Evolutionary conservation across 2,329 filamentous ascomycete species (phyloP), one percentile per base, ranked within the genome.

Genomic region (Ceratocystis alfenasii): DNA sequence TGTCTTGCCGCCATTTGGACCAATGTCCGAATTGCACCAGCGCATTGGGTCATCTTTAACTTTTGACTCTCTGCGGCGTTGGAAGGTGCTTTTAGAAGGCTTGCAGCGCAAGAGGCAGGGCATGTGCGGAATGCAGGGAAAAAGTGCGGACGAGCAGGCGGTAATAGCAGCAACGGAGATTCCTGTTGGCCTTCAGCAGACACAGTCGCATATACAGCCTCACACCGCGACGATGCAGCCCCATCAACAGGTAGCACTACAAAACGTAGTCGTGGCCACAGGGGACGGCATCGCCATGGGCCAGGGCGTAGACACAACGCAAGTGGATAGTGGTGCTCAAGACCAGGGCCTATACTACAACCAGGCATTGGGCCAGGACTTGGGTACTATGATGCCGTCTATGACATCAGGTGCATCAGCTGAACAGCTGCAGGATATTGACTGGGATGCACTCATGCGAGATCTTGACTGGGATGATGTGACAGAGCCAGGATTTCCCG

Each of bases 401-500:
- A 66, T 68, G 67, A 70, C 66, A 44, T 68, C 63, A 64, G 68
- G 64, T 10, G n/a, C 44, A 10, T 69, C 72, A 3, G 33, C 33
- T 5, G 76, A 78, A 62, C 71, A 72, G 2, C 73, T 79, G 36
- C 76, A 78, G 63, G 75, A 78, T 57, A 74, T 81, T 50, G 79
- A 81, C 70, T 81, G 79, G 79, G 75, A 77, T 67, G 76, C 78
- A 65, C 76, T 81, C 41, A 77, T 80, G 74, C 77, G 79, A 66
- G 79, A 81, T 59, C 80, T 80, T 70, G 78, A 78, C 67, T 80
- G 78, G 78, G 72, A 60, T 28, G 66, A 68, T 30, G 41, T 62
- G 5, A 25, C 60, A 0, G 66, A 64, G 53, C n/a, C 66, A 17
- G 41, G 12, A 5, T 70, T 65, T 65, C 44, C 20, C 12, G 10